A percentile compares a stretch with the other conserved stretches of the same genome.
Conservation (phyloP, 2,329 filamentous ascomycete genomes). For the Tolypocladium nubicola region DNA sequence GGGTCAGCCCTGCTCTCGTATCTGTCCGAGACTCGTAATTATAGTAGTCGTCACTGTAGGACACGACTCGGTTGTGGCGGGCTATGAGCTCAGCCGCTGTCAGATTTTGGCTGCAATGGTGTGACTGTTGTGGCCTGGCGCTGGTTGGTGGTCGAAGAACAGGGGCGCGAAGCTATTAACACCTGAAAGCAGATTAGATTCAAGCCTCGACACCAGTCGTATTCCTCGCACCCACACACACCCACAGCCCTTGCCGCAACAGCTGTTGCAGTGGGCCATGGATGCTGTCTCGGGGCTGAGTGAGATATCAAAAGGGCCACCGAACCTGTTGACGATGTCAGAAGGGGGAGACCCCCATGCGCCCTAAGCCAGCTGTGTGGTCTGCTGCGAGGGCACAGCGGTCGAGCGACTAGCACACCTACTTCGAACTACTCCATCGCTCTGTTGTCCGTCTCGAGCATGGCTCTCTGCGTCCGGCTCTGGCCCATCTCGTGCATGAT, state of each 20-base stretch:
- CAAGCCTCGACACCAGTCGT: background rate
- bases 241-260: background rate
- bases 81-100: background rate
- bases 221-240: background rate
- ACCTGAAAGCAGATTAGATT: background rate
- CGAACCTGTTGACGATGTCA: background rate
- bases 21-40: background rate
- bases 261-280: background rate
- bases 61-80: background rate
- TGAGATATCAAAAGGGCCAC: background rate
- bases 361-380: background rate
- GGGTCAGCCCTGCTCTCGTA: background rate
- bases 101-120: background rate
- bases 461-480: conserved; percentile 7
- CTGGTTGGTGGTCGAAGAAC: no score
- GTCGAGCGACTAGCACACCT: background rate
- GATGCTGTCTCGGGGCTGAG: background rate
- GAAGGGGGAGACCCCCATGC: background rate
- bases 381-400: background rate
- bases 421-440: background rate
- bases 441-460: background rate
- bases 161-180: no score
- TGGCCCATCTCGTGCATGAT: conserved; percentile 53
- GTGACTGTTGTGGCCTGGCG: background rate
- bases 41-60: no score